Evolutionary conservation across 2,329 filamentous ascomycete genomes (phyloP).

Genomic region (Ophiocordyceps camponoti-rufipedis): DNA sequence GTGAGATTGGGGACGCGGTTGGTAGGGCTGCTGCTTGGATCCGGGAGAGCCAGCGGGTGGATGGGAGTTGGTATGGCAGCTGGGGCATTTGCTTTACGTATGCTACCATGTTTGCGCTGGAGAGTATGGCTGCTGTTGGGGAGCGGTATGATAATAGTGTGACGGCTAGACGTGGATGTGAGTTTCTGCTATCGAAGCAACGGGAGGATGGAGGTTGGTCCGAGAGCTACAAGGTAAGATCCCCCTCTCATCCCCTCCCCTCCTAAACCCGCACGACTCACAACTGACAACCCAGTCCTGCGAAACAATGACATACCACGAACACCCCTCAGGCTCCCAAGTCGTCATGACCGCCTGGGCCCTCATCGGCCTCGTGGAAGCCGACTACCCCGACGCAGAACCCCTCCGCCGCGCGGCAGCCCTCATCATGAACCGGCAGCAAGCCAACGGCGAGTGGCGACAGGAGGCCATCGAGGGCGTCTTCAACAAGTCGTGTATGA

Average conservation of each 20-base stretch:
- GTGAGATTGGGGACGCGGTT: conserved; percentile 60
- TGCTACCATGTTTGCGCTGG: conserved; percentile 87
- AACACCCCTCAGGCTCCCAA: conserved; percentile 60
- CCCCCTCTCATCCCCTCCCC: neutral
- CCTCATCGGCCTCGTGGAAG: conserved; percentile 64
- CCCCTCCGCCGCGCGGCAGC: conserved; percentile 56
- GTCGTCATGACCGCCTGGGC: conserved; percentile 95
- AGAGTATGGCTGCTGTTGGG: conserved; percentile 64
- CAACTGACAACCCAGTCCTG: conserved; percentile 35
- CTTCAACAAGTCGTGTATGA: conserved; percentile 99
- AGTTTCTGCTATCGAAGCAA: conserved; percentile 74
- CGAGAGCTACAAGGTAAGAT: conserved; percentile 61
- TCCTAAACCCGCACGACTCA: neutral
- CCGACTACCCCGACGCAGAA: conserved; percentile 57
- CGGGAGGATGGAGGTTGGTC: conserved; percentile 89
- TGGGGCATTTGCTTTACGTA: conserved; percentile 99
- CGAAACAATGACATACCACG: conserved; percentile 55
- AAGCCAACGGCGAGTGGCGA: conserved; percentile 79
- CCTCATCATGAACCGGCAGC: conserved; percentile 72
- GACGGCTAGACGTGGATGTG: conserved; percentile 55
- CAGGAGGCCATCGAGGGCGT: conserved; percentile 95
- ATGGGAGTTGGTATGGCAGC: conserved; percentile 94
- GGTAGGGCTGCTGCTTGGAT: conserved; percentile 65
- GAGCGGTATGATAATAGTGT: conserved; percentile 64
- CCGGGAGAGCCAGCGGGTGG: conserved; percentile 53